phyloP scores from a whole-genome alignment of 2,329 filamentous ascomycete genomes.

The Furcasterigmium sp. region DNA sequence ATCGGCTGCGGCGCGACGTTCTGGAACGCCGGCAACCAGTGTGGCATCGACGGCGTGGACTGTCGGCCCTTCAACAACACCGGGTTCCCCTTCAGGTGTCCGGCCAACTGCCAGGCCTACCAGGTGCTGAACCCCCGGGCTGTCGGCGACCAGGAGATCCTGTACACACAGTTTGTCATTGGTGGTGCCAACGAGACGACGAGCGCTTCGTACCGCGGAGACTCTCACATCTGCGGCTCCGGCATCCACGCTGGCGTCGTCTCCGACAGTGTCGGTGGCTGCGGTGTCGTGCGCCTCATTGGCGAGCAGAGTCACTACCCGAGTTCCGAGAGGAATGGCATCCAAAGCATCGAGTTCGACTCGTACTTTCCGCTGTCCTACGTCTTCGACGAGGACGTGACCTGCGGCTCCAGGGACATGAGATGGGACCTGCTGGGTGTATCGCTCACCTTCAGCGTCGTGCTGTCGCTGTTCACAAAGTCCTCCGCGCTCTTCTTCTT shows the following conservation, averaged over 20 bases:
- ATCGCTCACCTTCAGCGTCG: constrained; percentile 70
- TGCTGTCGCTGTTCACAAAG: constrained; percentile 77
- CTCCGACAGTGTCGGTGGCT: constrained; percentile 67
- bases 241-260: constrained; percentile 82
- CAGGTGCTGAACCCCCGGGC: constrained; percentile 67
- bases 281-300: constrained; percentile 71
- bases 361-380: constrained; percentile 88
- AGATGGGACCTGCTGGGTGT: constrained; percentile 81
- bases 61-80: constrained; percentile 71
- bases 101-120: constrained; percentile 63
- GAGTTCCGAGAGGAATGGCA: constrained; percentile 63
- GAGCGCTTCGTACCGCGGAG: constrained; percentile 65
- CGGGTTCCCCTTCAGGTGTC: constrained; percentile 69
- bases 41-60: constrained; percentile 67
- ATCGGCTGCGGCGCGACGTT: constrained; percentile 65
- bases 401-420: constrained; percentile 68
- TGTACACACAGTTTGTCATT: constrained; percentile 61
- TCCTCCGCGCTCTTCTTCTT: constrained; percentile 81
- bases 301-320: constrained; percentile 62
- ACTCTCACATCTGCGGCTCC: constrained; percentile 81
- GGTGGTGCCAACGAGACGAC: constrained; percentile 47
- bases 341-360: constrained; percentile 72
- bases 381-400: constrained; percentile 62
- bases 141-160: constrained; percentile 64
- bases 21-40: constrained; percentile 66